Percentiles rank a stretch among this genome's conserved stretches.
Conservation (phyloP, 2,329 filamentous ascomycete species). For the Xylaria sp. region DNA sequence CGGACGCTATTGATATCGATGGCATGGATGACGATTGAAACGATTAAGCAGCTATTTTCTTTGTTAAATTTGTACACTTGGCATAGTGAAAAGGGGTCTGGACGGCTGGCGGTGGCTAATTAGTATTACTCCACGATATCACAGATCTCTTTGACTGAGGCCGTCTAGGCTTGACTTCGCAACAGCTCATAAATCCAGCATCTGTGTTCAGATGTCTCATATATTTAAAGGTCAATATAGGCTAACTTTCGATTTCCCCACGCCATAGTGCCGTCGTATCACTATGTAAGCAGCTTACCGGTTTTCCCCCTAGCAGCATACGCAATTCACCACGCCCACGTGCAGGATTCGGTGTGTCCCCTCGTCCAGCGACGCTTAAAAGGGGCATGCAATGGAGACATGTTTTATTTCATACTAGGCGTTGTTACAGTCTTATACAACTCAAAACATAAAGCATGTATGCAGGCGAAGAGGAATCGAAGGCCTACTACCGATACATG, state of each 20-base stretch:
- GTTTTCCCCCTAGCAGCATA: neutral
- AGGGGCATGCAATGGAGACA: constrained; percentile 1
- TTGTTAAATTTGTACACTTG: constrained; percentile 38
- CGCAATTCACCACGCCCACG: neutral
- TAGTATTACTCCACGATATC: constrained; percentile 31
- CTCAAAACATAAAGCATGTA: constrained; percentile 15
- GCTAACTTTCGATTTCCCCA: constrained; percentile 7
- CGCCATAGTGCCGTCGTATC: neutral
- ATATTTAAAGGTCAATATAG: constrained; percentile 12
- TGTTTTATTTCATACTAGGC: constrained; percentile 25
- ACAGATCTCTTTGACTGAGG: constrained; percentile 20
- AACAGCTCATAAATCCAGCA: constrained; percentile 13
- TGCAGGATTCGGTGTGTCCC: neutral
- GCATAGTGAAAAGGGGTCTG: constrained; percentile 35
- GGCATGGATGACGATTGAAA: constrained; percentile 69
- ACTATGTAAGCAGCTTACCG: neutral
- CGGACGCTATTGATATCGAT: constrained; percentile 86
- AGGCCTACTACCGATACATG: constrained; percentile 4
- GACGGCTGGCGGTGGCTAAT: constrained; percentile 27
- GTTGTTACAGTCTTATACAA: constrained; percentile 31
- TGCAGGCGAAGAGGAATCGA: constrained; percentile 18
- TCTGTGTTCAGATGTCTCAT: constrained; percentile 4
- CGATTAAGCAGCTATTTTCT: constrained; percentile 30
- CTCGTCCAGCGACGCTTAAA: neutral
- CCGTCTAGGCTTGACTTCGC: constrained; percentile 14